Percentiles rank a stretch among this genome's conserved stretches.
Evolutionary conservation across 768 basidiomycete species (phyloP).

Genomic region (Boletus rex-veris): DNA sequence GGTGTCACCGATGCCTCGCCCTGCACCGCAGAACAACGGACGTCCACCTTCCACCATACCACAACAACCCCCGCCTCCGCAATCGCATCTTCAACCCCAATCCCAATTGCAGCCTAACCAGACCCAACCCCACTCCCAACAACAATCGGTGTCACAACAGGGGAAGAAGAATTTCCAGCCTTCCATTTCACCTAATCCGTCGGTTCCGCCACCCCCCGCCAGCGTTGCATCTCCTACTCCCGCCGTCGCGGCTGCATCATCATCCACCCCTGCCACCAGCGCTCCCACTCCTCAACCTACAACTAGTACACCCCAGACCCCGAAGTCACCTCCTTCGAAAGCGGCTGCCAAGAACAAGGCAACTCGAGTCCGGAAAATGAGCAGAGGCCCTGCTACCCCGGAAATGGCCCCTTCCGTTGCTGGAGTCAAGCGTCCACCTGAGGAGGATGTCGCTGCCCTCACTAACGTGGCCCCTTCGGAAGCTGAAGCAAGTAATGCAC

Average conservation of each 20-base stretch:
- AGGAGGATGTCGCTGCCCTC: constrained; percentile 31
- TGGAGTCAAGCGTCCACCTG: constrained; percentile 34
- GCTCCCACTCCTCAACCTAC: constrained; percentile 38
- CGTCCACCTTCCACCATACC: constrained; percentile 30
- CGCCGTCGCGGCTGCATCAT: constrained; percentile 34
- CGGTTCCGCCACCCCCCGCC: constrained; percentile 11
- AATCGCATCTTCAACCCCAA: constrained; percentile 6
- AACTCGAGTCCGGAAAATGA: constrained; percentile 28
- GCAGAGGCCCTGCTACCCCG: constrained; percentile 33
- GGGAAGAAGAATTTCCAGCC: constrained; percentile 17
- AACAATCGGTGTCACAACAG: constrained; percentile 1
- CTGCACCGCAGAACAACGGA: constrained; percentile 25
- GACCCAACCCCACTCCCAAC: constrained; percentile 7
- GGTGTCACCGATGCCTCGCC: constrained; percentile 18
- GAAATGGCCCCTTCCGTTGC: constrained; percentile 31
- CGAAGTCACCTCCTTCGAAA: constrained; percentile 70
- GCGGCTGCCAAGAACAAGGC: constrained; percentile 44
- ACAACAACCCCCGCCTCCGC: constrained; percentile 10
- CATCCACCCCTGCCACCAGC: constrained; percentile 50
- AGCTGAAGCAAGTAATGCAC: constrained; percentile 41
- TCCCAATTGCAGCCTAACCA: constrained; percentile 9
- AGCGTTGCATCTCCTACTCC: constrained; percentile 37
- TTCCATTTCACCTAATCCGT: constrained; percentile 23
- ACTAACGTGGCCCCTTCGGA: constrained; percentile 33
- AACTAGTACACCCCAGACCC: constrained; percentile 58